Evolutionary conservation across 352 stramenopile genomes (phyloP).

Genomic region (Pythium volutum): DNA sequence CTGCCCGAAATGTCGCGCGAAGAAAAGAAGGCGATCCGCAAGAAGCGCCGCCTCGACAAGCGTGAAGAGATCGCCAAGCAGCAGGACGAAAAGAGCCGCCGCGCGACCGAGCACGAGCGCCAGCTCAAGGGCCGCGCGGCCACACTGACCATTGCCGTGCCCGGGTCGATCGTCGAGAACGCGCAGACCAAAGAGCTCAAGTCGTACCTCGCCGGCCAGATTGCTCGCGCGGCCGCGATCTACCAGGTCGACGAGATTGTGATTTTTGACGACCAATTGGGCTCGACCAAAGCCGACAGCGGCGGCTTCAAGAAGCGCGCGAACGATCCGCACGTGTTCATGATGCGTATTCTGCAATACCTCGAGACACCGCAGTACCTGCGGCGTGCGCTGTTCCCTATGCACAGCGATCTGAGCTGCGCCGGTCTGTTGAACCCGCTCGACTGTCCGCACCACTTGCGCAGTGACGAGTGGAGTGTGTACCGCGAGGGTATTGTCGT

Average conservation of each 20-base stretch:
- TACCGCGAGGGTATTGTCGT: slow-evolving; percentile 93
- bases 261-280: slow-evolving; percentile 96
- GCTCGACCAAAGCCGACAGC: slow-evolving; percentile 42
- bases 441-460: slow-evolving; percentile 96
- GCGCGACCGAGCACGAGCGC: slow-evolving; percentile 37
- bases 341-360: slow-evolving; percentile 95
- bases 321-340: slow-evolving; percentile 81
- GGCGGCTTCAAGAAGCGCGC: slow-evolving; percentile 53
- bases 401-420: slow-evolving; percentile 97
- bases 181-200: slow-evolving; percentile 96
- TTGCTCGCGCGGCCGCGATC: slow-evolving; percentile 95
- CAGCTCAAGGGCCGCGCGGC: slow-evolving; percentile 67
- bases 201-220: slow-evolving; percentile 95
- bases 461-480: slow-evolving; percentile 90
- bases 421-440: slow-evolving; percentile 95
- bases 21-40: slow-evolving; percentile 68
- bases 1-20: slow-evolving; percentile 39
- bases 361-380: slow-evolving; percentile 98
- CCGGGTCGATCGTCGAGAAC: slow-evolving; percentile 96
- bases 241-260: slow-evolving; percentile 99
- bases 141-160: slow-evolving; percentile 96
- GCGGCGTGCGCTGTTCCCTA: slow-evolving; percentile 94
- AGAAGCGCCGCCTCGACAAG: slow-evolving; percentile 68
- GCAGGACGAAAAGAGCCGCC: slow-evolving; percentile 32
- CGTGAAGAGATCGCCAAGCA: slow-evolving; percentile 37